Evolutionary conservation across 2,329 filamentous ascomycete genomes (phyloP).

Genomic region (Exophiala mesophila): DNA sequence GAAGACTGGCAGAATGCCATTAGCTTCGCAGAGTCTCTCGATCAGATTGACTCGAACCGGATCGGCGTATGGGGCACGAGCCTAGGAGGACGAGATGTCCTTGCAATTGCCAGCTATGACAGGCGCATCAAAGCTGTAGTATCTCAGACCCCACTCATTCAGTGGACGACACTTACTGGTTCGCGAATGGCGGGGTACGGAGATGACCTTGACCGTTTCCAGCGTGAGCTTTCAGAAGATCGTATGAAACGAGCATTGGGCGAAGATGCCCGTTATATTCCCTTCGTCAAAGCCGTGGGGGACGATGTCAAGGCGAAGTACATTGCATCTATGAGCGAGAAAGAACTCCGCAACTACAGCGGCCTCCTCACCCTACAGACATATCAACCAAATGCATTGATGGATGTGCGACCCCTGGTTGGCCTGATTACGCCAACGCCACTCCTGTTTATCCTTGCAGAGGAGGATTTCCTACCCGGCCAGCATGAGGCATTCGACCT

Average conservation of each 20-base stretch:
- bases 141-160: conserved; percentile 25
- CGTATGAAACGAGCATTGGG: conserved; percentile 7
- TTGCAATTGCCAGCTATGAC: conserved; percentile 34
- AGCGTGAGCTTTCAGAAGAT: conserved; percentile 10
- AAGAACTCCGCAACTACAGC: conserved; percentile 12
- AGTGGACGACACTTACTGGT: conserved; percentile 8
- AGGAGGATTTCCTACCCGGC: conserved; percentile 31
- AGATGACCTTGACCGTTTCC: conserved; percentile 9
- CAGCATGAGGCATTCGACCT: conserved; percentile 30
- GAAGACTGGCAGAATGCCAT: conserved; percentile 37
- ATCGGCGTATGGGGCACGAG: conserved; percentile 38
- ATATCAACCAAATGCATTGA: conserved; percentile 10
- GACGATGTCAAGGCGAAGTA: conserved; percentile 13
- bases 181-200: conserved; percentile 14
- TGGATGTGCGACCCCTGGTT: conserved; percentile 11
- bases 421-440: conserved; percentile 35
- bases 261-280: conserved; percentile 11
- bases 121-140: conserved; percentile 36
- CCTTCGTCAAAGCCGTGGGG: conserved; percentile 12
- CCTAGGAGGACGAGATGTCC: conserved; percentile 35
- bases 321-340: conserved; percentile 8
- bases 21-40: conserved; percentile 32
- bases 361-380: conserved; percentile 14
- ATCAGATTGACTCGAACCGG: conserved; percentile 30
- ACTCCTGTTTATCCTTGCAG: conserved; percentile 32